These are phyloP conservation scores for Vachellia collinsii DNA, from an alignment of 306 rosid species.

Conservation along the genomic window DNA sequence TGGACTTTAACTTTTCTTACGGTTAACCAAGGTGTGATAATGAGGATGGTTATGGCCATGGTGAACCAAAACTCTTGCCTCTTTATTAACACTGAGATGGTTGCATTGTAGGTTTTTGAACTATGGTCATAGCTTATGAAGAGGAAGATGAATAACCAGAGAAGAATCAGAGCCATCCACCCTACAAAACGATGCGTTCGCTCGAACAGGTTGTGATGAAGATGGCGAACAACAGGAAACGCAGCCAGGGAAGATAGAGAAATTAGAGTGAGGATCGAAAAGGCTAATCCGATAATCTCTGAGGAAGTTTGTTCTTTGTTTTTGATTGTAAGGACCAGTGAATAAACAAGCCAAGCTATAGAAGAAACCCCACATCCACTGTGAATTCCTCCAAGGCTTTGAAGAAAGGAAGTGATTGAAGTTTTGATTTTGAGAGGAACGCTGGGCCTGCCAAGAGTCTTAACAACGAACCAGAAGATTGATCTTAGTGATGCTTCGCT, in stretches of 20 bases:
- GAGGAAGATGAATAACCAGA: conserved; percentile 44
- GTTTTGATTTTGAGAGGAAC: conserved; percentile 58
- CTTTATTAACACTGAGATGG: conserved; percentile 21
- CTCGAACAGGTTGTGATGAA: conserved; percentile 72
- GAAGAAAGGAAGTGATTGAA: conserved; percentile 65
- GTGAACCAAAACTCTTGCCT: conserved; percentile 54
- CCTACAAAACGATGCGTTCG: conserved; percentile 69
- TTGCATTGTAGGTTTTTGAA: conserved; percentile 24
- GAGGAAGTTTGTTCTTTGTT: conserved; percentile 48
- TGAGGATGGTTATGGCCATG: conserved; percentile 33
- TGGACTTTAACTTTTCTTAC: conserved; percentile 39
- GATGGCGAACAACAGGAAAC: conserved; percentile 72
- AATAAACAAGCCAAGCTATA: conserved; percentile 68
- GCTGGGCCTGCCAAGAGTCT: conserved; percentile 51
- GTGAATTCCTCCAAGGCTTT: conserved; percentile 76
- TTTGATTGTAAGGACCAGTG: conserved; percentile 47
- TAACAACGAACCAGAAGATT: conserved; percentile 57
- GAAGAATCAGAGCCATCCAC: conserved; percentile 52
- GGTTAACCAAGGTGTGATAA: conserved; percentile 53
- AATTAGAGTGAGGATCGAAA: conserved; percentile 60
- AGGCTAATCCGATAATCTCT: conserved; percentile 48
- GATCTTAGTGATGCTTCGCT: conserved; percentile 58
- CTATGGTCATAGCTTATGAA: conserved; percentile 28
- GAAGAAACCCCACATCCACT: conserved; percentile 78
- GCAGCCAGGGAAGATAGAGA: conserved; percentile 64